Percentiles rank a stretch among this genome's conserved stretches.
These are phyloP conservation scores for Xylaria sp. DNA, from an alignment of 2,329 filamentous ascomycete species.

Conservation along the genomic window DNA sequence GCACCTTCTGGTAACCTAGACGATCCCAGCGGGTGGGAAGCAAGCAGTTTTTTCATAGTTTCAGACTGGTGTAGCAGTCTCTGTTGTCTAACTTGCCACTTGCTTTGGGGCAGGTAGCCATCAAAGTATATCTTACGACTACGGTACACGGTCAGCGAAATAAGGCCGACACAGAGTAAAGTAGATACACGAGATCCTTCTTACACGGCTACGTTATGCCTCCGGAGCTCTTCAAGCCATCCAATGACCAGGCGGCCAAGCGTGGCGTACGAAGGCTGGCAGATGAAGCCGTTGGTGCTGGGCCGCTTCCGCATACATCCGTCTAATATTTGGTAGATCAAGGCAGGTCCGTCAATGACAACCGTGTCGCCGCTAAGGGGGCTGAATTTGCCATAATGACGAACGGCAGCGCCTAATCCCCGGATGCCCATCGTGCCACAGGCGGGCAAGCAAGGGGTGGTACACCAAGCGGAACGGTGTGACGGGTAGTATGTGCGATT, in stretches of 20 bases:
- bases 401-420: slow-evolving; percentile 63
- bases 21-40: slow-evolving; percentile 49
- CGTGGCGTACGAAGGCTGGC: slow-evolving; percentile 71
- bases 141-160: slow-evolving; percentile 54
- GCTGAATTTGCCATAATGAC: slow-evolving; percentile 60
- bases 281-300: slow-evolving; percentile 57
- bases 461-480: not conserved
- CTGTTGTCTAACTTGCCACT: slow-evolving; percentile 69
- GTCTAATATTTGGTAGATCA: slow-evolving; percentile 79
- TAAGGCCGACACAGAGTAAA: slow-evolving; percentile 17
- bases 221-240: slow-evolving; percentile 71
- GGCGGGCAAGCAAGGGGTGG: too few relatives aligned
- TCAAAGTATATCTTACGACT: slow-evolving; percentile 83
- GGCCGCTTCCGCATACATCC: slow-evolving; percentile 59
- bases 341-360: slow-evolving; percentile 80
- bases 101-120: slow-evolving; percentile 77
- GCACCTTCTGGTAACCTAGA: slow-evolving; percentile 30
- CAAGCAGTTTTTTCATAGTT: slow-evolving; percentile 64
- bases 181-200: slow-evolving; percentile 43
- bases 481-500: too few relatives aligned
- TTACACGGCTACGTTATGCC: slow-evolving; percentile 71
- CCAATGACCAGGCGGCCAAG: slow-evolving; percentile 68
- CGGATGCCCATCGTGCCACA: slow-evolving; percentile 66
- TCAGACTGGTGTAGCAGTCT: slow-evolving; percentile 69
- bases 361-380: slow-evolving; percentile 56